phyloP scores from a whole-genome alignment of 352 stramenopile genomes.

The Bremia lactucae region DNA sequence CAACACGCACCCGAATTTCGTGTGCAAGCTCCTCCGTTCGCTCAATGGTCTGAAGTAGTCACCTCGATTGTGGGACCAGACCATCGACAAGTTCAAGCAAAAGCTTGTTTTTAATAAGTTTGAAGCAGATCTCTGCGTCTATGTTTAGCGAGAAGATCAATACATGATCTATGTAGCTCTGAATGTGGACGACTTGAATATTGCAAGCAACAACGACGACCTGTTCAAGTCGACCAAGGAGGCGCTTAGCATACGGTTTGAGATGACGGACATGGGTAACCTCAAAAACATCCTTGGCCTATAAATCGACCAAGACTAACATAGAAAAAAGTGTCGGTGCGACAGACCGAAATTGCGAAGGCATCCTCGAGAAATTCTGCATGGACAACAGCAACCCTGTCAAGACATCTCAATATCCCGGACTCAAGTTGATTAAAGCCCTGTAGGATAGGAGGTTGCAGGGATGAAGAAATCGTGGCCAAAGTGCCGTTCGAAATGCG shows the following conservation, averaged over 20 bases:
- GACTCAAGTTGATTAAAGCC: background rate
- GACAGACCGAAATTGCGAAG: background rate
- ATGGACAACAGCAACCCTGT: background rate
- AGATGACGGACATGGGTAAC: background rate
- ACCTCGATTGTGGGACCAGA: background rate
- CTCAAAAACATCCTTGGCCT: background rate
- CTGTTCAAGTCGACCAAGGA: background rate
- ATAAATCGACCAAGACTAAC: background rate
- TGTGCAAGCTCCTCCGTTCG: background rate
- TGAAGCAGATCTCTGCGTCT: background rate
- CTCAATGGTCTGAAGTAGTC: background rate
- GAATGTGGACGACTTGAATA: background rate
- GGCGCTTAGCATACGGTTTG: background rate
- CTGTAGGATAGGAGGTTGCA: background rate
- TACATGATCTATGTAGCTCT: background rate
- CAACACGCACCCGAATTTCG: too few species aligned
- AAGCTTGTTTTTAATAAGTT: background rate
- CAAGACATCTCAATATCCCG: background rate
- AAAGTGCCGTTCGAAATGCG: background rate
- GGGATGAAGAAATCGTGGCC: background rate
- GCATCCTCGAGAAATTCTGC: background rate
- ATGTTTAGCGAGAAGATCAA: background rate
- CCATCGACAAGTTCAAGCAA: background rate
- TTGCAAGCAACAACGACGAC: background rate
- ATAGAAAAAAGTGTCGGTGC: background rate